Conservation (phyloP, 1,139 yeast genomes). For the Geotrichum candidum region DNA sequence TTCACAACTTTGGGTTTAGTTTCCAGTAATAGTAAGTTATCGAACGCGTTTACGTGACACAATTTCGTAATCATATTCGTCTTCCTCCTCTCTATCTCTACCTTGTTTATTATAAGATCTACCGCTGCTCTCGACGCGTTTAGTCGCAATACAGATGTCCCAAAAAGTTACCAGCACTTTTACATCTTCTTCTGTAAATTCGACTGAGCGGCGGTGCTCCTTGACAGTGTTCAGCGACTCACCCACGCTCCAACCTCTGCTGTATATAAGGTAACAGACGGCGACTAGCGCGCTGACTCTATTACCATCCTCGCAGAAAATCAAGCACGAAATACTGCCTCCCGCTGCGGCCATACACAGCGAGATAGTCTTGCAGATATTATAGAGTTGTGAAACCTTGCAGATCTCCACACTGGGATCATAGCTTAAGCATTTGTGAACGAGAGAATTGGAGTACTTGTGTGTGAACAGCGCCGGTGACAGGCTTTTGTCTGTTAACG, state of each 20-base stretch:
- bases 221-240: constrained; percentile 22
- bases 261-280: constrained; percentile 29
- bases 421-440: constrained; percentile 16
- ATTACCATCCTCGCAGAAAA: constrained; percentile 34
- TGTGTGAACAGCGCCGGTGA: constrained; percentile 16
- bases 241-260: constrained; percentile 20
- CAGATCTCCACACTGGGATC: constrained; percentile 21
- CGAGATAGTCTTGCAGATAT: constrained; percentile 20
- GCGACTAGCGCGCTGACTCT: constrained; percentile 31
- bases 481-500: constrained; percentile 15
- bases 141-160: constrained; percentile 5
- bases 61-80: neutral
- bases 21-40: neutral
- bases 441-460: constrained; percentile 15
- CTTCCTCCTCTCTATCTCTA: constrained; percentile 5
- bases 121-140: constrained; percentile 1
- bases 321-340: constrained; percentile 14
- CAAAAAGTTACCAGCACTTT: constrained; percentile 11
- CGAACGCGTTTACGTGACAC: neutral
- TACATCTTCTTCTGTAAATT: constrained; percentile 3
- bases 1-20: neutral
- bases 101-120: neutral
- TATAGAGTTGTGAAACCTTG: constrained; percentile 21
- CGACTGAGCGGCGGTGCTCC: neutral
- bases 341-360: constrained; percentile 7